Evolutionary conservation across 2,329 filamentous ascomycete genomes (phyloP).

Genomic region (Botrytis porri): DNA sequence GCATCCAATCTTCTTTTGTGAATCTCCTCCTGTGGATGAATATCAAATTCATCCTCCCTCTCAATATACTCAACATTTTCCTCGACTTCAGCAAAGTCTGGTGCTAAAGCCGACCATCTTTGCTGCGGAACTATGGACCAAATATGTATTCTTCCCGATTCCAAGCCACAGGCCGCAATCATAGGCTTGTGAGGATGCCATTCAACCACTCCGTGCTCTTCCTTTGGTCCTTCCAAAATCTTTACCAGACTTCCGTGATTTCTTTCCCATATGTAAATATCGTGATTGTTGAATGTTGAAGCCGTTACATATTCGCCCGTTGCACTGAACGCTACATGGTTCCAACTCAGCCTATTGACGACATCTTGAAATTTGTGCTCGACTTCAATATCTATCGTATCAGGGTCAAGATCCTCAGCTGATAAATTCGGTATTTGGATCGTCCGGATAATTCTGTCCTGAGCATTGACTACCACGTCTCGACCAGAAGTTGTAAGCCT

Average conservation of each 20-base stretch:
- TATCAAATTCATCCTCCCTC: conserved; percentile 95
- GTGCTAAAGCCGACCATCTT: conserved; percentile 93
- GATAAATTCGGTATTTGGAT: conserved; percentile 80
- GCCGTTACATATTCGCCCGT: conserved; percentile 95
- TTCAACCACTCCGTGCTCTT: conserved; percentile 94
- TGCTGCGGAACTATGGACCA: conserved; percentile 96
- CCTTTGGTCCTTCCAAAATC: conserved; percentile 93
- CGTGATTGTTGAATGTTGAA: conserved; percentile 96
- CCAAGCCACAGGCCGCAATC: conserved; percentile 86
- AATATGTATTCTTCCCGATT: conserved; percentile 89
- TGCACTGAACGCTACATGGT: conserved; percentile 91
- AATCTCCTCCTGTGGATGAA: conserved; percentile 91
- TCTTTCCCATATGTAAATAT: conserved; percentile 97
- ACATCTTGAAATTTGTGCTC: conserved; percentile 99
- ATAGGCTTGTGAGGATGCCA: conserved; percentile 91
- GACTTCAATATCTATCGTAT: conserved; percentile 83
- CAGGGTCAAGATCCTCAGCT: conserved; percentile 67
- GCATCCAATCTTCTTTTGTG: conserved; percentile 85
- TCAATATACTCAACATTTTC: conserved; percentile 98
- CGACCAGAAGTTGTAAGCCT: conserved; percentile 81
- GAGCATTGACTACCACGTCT: conserved; percentile 86
- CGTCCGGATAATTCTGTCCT: conserved; percentile 91
- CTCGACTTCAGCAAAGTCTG: conserved; percentile 95
- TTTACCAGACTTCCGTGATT: conserved; percentile 90
- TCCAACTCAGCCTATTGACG: conserved; percentile 93